These are phyloP conservation scores for Datisca glomerata DNA, from an alignment of 306 rosid genomes.

Conservation along the genomic window DNA sequence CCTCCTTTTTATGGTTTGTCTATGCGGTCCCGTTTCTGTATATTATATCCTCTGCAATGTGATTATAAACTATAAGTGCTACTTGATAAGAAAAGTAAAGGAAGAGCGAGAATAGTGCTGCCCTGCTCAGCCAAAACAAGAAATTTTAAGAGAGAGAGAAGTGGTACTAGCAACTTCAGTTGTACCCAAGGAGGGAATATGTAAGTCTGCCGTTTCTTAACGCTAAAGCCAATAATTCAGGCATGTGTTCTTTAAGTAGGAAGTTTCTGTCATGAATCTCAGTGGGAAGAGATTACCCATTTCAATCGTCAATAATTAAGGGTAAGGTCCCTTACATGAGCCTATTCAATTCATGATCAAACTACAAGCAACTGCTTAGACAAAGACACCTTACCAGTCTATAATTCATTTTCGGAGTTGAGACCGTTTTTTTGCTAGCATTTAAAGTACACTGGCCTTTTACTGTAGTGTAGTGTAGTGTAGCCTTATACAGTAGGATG, in stretches of 20 bases:
- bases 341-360: not conserved
- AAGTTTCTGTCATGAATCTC: not conserved
- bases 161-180: no score
- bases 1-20: no score
- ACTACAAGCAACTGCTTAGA: not conserved
- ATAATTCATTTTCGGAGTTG: not conserved
- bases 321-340: not conserved
- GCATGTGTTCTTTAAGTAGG: no score
- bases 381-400: not conserved
- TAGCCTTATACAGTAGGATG: not conserved
- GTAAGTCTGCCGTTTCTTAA: not conserved
- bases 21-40: no score
- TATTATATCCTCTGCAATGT: no score
- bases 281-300: not conserved
- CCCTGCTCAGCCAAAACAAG: no score
- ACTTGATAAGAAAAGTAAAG: no score
- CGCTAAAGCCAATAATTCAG: not conserved
- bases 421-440: no score
- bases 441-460: not conserved
- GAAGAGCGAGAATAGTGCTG: no score
- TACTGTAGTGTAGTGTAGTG: not conserved
- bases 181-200: not conserved
- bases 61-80: no score
- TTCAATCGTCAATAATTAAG: no score
- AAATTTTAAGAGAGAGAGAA: no score